These are phyloP conservation scores for Rubia tinctorum DNA, from an alignment of 305 asterid genomes.

Conservation along the genomic window DNA sequence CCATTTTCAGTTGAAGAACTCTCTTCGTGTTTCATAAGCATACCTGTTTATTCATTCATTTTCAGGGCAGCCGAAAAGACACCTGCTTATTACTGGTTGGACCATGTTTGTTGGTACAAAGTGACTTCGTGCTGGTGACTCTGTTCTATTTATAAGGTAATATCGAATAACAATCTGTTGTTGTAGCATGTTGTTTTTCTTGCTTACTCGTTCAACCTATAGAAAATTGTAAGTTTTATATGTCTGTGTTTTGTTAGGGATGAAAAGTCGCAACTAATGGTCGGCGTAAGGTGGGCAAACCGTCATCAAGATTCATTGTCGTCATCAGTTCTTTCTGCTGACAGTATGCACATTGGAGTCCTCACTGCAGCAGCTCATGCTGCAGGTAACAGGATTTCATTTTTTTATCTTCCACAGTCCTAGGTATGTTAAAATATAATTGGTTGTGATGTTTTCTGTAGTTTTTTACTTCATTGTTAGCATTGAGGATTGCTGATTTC, in stretches of 20 bases:
- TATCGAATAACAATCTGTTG: background rate
- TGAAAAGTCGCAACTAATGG: constrained; percentile 70
- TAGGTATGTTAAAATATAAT: constrained; percentile 38
- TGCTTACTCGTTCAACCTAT: background rate
- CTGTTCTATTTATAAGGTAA: too few species aligned
- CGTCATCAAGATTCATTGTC: constrained; percentile 83
- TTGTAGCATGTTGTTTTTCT: background rate
- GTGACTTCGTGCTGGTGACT: constrained; percentile 57
- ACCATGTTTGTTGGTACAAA: constrained; percentile 96
- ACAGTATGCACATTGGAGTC: constrained; percentile 96
- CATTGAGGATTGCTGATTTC: background rate
- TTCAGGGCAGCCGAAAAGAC: constrained; percentile 92
- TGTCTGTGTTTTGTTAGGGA: constrained; percentile 37
- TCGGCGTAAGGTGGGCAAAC: constrained; percentile 90
- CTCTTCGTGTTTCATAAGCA: background rate
- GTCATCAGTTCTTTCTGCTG: constrained; percentile 87
- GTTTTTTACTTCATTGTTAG: background rate
- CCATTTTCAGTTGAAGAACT: background rate
- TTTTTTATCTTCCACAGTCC: constrained; percentile 83
- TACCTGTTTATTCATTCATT: constrained; percentile 8
- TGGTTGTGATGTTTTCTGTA: background rate
- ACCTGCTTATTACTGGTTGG: constrained; percentile 96
- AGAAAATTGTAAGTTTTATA: background rate
- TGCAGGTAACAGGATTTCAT: constrained; percentile 74
- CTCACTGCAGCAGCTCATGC: constrained; percentile 99